phyloP scores from a whole-genome alignment of 2,329 filamentous ascomycete species.

The Cercospora sp. region DNA sequence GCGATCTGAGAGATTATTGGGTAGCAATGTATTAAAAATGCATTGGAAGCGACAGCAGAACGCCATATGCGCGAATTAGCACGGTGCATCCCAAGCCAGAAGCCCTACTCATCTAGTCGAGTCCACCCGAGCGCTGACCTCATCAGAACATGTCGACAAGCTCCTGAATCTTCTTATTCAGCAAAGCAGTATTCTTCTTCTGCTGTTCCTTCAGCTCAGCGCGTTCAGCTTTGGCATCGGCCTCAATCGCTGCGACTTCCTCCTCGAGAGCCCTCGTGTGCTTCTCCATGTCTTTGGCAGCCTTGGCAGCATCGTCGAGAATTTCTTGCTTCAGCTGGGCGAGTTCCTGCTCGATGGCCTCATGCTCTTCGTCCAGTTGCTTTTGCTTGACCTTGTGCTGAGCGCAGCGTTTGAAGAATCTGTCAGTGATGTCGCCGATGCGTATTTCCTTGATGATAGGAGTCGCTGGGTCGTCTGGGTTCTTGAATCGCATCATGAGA shows the following conservation, averaged over 20 bases:
- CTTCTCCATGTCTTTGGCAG: constrained; percentile 16
- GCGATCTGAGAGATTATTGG: neutral
- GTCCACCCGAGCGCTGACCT: neutral
- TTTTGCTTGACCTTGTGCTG: constrained; percentile 20
- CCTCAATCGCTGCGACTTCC: constrained; percentile 23
- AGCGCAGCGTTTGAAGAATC: constrained; percentile 18
- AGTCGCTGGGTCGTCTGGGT: neutral
- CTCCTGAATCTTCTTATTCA: constrained; percentile 28
- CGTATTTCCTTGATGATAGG: constrained; percentile 1
- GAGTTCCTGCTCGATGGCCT: constrained; percentile 26
- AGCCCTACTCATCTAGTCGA: neutral
- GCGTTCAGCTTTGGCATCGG: constrained; percentile 23
- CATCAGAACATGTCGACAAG: constrained; percentile 11
- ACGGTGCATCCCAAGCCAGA: neutral
- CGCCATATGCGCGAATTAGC: neutral
- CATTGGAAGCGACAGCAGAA: neutral
- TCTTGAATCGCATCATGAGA: constrained; percentile 6
- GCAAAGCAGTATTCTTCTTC: constrained; percentile 14
- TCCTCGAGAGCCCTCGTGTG: constrained; percentile 23
- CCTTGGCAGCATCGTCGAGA: constrained; percentile 14
- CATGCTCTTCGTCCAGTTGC: constrained; percentile 22
- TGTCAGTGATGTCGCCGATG: constrained; percentile 28
- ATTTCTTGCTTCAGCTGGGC: constrained; percentile 21
- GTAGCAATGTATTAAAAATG: neutral
- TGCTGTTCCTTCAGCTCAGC: constrained; percentile 27